Evolutionary conservation across 176 grass and related monocot species (phyloP), one percentile per base, ranked within the genome.

Genomic region (Oryza brachyantha): DNA sequence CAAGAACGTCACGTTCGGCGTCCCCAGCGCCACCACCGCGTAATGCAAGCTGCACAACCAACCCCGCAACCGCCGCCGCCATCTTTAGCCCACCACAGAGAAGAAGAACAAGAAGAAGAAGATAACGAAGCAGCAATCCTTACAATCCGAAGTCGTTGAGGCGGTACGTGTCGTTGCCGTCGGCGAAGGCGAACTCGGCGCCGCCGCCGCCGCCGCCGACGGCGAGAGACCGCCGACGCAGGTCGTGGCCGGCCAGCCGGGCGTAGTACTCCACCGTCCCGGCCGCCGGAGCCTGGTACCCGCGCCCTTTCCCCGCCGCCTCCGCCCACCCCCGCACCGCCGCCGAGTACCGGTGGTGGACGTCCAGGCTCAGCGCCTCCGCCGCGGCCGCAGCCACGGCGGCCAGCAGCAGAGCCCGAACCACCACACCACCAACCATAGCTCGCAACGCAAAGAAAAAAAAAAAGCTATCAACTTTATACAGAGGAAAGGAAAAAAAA

Each of bases 311-410:
- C 31, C 3, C 31, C 12, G 43, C 81, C 40, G 78, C 66, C 74
- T 83, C 92, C 19, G 71, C 88, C 96, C 96, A 94, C 13, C 32
- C 42, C 8, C 90, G 78, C 61, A 93, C 90, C 54, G 83, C 64
- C 55, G 70, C 45, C 12, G 96, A 98, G 92, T 94, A 98, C 27
- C 90, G 80, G 78, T 98, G 90, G 83, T 98, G 96, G 52, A 98
- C 87, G 38, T 98, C 92, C 22, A 98, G 65, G 72, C 83, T 86
- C 42, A 98, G 71, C 29, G 72, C 76, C 14, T 63, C 79, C 34
- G 88, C 89, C 10, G 59, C 48, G 27, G 61, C 14, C 39, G 83
- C 57, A 0, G 45, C 42, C 19, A 59, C 21, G 21, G 10, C 52
- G 22, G 66, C 62, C 8, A 65, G 38, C 6, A 89, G 72, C 73